Base-by-base conservation (phyloP, 2,329 filamentous ascomycete genomes). In the Trichophyton mentagrophytes region DNA sequence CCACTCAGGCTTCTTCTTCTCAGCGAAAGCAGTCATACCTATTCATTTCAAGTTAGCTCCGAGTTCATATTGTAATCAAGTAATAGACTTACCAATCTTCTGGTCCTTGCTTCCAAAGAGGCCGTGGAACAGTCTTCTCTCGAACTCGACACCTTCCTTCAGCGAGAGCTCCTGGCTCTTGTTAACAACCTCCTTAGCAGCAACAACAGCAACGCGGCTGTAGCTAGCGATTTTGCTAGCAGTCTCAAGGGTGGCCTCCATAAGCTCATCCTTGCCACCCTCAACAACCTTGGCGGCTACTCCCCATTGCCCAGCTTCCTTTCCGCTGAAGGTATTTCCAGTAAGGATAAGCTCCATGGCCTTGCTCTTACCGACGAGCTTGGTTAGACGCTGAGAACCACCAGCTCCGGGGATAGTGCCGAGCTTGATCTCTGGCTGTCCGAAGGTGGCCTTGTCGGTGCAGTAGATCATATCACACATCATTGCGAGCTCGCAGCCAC, bases 401-500 rank as follows among this genome's bases (percentile, higher is more conserved):
- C 93, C 93, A 0, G 89, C 93, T 2, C 93, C 93, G 0, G 93
- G 93, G 61, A 97, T 89, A 1, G 88, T 88, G 27, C 93, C 93
- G 2, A 99, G 81, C 77, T 95, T 96, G 78, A 99, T 90, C 79
- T 99, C 93, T 0, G 93, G 93, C 77, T 97, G 93, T 11, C 93
- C 93, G 71, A 99, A 96, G 68, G 89, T 95, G 66, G 93, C 92
- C 15, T 76, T 83, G 58, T 86, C 81, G 1, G 88, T 91, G 77
- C 89, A 93, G 80, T 97, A 97, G 63, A 99, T 77, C 66, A 97
- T 86, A 73, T 99, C 93, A 70, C 88, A 90, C 93, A 97, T 99
- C 80, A 99, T 88, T 57, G 93, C 91, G 13, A 99, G 82, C 78
- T 99, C 93, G 73, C 93, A 99, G 55, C 93, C 93, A 59, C 93